Evolutionary conservation across 805 yeast genomes (phyloP).

Genomic region (Wickerhamiella australiensis): DNA sequence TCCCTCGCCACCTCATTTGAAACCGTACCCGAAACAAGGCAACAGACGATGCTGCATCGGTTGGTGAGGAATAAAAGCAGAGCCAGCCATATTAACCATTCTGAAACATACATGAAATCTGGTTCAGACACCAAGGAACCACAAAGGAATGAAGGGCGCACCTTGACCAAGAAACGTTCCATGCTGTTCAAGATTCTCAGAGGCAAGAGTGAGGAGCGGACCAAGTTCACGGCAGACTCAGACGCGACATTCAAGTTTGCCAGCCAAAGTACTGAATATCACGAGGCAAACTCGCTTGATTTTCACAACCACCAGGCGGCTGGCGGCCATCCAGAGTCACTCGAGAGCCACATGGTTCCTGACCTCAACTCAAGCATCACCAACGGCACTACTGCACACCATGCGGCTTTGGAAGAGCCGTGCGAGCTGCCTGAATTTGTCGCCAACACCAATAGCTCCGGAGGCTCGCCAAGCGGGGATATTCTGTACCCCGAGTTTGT

Average conservation of each 20-base stretch:
- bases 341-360: neutral
- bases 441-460: neutral
- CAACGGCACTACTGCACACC: neutral
- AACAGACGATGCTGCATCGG: neutral
- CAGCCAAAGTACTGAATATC: neutral
- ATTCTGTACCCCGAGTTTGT: neutral
- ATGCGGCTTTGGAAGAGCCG: neutral
- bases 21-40: neutral
- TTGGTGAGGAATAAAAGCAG: neutral
- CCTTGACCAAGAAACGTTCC: neutral
- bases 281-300: neutral
- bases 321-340: neutral
- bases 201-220: neutral
- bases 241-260: neutral
- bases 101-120: conserved; percentile 6
- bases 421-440: neutral
- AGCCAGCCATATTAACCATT: conserved; percentile 3
- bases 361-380: neutral
- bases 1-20: neutral
- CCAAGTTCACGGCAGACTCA: conserved; percentile 3
- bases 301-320: neutral
- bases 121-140: neutral
- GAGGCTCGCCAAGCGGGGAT: neutral
- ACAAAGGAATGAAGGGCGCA: neutral
- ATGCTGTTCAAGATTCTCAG: conserved; percentile 3